A percentile compares a stretch with the other conserved stretches of the same genome.
Conservation (phyloP, 805 yeast species). For the Saturnispora mendoncae region DNA sequence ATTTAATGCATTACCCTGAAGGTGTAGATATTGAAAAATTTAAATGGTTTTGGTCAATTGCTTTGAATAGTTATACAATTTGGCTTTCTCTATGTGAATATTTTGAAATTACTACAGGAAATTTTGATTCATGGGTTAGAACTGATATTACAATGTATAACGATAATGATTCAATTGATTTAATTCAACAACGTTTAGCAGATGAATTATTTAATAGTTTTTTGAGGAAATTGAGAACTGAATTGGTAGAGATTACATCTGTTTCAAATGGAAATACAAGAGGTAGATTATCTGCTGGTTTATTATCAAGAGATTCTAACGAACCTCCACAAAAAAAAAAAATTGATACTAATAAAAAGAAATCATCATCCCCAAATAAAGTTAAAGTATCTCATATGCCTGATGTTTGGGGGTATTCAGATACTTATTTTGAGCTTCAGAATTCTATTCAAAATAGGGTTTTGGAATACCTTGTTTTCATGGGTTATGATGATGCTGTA, state of each 20-base stretch:
- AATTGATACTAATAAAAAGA: neutral
- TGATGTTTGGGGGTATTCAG: slow-evolving; percentile 12
- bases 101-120: neutral
- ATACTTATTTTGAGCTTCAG: slow-evolving; percentile 11
- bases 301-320: slow-evolving; percentile 3
- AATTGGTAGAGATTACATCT: neutral
- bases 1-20: slow-evolving; percentile 1
- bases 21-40: slow-evolving; percentile 5
- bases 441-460: slow-evolving; percentile 7
- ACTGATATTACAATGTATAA: neutral
- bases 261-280: neutral
- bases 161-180: slow-evolving; percentile 1
- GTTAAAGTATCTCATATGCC: slow-evolving; percentile 7
- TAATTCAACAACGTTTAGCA: neutral
- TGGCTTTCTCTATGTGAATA: slow-evolving; percentile 5
- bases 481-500: slow-evolving; percentile 14
- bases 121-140: neutral
- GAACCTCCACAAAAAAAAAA: neutral
- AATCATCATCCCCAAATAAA: neutral
- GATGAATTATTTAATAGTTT: slow-evolving; percentile 3
- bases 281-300: slow-evolving; percentile 1
- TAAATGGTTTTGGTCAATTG: slow-evolving; percentile 10
- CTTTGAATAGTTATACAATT: slow-evolving; percentile 1
- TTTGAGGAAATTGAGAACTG: neutral
- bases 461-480: slow-evolving; percentile 8